Percentiles rank a stretch among this genome's conserved stretches.
Evolutionary conservation across 495 filamentous ascomycete genomes (phyloP).

Genomic region (Neurospora sp.): DNA sequence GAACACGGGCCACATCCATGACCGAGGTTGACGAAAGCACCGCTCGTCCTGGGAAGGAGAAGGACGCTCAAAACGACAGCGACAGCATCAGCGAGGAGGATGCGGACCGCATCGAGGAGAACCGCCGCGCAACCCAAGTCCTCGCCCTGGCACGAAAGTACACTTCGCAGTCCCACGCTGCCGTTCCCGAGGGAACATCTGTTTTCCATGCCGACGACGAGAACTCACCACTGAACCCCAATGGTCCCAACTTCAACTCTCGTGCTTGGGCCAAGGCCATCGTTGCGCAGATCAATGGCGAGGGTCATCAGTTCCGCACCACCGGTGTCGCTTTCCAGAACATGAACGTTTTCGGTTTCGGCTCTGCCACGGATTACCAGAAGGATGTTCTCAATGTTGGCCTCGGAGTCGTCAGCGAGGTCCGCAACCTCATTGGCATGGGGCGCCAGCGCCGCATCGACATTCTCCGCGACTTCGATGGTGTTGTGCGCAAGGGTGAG

Average conservation of each 20-base stretch:
- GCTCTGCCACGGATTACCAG: slow-evolving; percentile 68
- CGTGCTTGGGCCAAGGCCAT: slow-evolving; percentile 47
- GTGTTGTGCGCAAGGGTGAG: slow-evolving; percentile 64
- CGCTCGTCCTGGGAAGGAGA: slow-evolving; percentile 5
- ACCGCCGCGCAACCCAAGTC: slow-evolving; percentile 33
- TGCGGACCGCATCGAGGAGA: slow-evolving; percentile 27
- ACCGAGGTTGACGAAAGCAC: slow-evolving; percentile 24
- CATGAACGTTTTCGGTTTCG: slow-evolving; percentile 68
- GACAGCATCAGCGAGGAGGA: slow-evolving; percentile 24
- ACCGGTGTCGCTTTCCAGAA: slow-evolving; percentile 49
- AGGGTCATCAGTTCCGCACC: slow-evolving; percentile 36
- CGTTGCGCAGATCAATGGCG: slow-evolving; percentile 33
- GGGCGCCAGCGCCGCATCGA: slow-evolving; percentile 55
- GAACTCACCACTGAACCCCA: slow-evolving; percentile 41
- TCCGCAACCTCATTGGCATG: slow-evolving; percentile 38
- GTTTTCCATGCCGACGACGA: slow-evolving; percentile 26
- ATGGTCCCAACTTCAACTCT: slow-evolving; percentile 41
- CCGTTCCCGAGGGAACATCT: slow-evolving; percentile 17
- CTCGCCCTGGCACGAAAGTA: slow-evolving; percentile 35
- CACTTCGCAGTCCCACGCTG: slow-evolving; percentile 32
- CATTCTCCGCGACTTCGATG: slow-evolving; percentile 69
- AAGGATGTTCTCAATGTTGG: slow-evolving; percentile 60
- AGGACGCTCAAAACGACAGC: slow-evolving; percentile 12
- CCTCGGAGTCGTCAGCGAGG: slow-evolving; percentile 39
- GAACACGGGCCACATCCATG: slow-evolving; percentile 25